Conservation (phyloP, 1,139 yeast genomes). For the Suhomyces yuchorum region DNA sequence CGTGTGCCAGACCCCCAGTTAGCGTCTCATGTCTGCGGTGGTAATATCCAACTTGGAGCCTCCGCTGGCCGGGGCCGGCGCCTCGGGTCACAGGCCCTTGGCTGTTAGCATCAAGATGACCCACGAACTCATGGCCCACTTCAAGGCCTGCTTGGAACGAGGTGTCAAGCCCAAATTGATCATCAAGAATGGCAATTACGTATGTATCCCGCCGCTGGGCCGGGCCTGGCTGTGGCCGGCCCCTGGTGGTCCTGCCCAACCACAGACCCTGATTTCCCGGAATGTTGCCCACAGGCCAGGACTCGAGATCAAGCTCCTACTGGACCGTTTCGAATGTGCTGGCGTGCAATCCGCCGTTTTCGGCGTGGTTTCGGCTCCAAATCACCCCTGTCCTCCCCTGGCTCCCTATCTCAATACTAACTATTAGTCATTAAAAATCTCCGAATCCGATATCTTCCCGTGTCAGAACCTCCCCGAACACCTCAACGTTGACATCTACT, state of each 20-base stretch:
- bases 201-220: conserved; percentile 21
- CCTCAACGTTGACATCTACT: conserved; percentile 40
- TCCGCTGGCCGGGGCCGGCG: conserved; percentile 9
- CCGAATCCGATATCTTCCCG: conserved; percentile 33
- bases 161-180: conserved; percentile 33
- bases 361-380: not conserved
- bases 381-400: not conserved
- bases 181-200: conserved; percentile 40
- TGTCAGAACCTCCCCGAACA: conserved; percentile 40
- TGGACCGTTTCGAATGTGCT: not conserved
- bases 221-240: not conserved
- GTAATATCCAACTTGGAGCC: conserved; percentile 15
- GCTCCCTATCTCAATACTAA: conserved; percentile 8
- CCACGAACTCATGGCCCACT: conserved; percentile 27
- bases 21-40: conserved; percentile 8
- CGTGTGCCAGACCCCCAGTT: not conserved
- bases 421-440: conserved; percentile 31
- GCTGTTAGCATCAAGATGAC: conserved; percentile 33
- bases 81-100: conserved; percentile 16
- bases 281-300: not conserved
- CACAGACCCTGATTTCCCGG: not conserved
- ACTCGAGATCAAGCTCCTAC: not conserved
- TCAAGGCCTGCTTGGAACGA: conserved; percentile 21
- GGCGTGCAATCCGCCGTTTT: not conserved
- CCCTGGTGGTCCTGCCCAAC: not conserved